A percentile compares a stretch with the other conserved stretches of the same genome.
Conservation (phyloP, 192 early-diverging fungal genomes). For the Entophlyctis luteolus region DNA sequence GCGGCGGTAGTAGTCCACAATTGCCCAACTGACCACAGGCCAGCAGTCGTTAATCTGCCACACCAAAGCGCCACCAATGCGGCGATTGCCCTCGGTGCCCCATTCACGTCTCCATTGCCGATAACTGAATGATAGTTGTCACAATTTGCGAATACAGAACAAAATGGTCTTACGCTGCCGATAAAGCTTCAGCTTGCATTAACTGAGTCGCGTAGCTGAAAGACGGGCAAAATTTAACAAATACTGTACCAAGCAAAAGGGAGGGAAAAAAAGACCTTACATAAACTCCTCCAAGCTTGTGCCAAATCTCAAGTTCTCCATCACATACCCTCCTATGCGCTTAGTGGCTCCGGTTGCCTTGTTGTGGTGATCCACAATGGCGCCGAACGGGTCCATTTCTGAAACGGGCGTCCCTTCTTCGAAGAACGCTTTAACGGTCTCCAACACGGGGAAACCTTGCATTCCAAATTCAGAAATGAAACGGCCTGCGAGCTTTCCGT, state of each 20-base stretch:
- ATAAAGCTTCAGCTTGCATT: constrained; percentile 32
- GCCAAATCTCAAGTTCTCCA: constrained; percentile 35
- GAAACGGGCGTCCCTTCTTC: neutral
- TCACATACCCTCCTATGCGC: constrained; percentile 31
- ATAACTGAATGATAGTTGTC: constrained; percentile 21
- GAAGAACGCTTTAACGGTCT: constrained; percentile 28
- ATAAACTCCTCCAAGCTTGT: constrained; percentile 28
- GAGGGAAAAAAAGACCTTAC: neutral
- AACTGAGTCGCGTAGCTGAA: constrained; percentile 33
- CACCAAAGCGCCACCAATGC: constrained; percentile 22
- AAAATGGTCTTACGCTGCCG: constrained; percentile 10
- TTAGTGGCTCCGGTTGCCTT: constrained; percentile 31
- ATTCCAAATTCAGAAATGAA: constrained; percentile 44
- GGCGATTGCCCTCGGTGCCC: constrained; percentile 12
- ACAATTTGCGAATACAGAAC: neutral
- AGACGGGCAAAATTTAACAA: neutral
- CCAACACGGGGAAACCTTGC: constrained; percentile 29
- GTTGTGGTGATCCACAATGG: constrained; percentile 30
- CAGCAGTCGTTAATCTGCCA: constrained; percentile 36
- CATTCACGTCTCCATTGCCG: constrained; percentile 39
- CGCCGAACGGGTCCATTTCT: constrained; percentile 21
- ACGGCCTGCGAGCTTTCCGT: constrained; percentile 28
- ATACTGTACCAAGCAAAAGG: neutral
- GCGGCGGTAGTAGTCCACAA: constrained; percentile 27
- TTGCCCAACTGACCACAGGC: constrained; percentile 31